Evolutionary conservation across 768 basidiomycete species (phyloP).

Genomic region (Filobasidium wieringae): DNA sequence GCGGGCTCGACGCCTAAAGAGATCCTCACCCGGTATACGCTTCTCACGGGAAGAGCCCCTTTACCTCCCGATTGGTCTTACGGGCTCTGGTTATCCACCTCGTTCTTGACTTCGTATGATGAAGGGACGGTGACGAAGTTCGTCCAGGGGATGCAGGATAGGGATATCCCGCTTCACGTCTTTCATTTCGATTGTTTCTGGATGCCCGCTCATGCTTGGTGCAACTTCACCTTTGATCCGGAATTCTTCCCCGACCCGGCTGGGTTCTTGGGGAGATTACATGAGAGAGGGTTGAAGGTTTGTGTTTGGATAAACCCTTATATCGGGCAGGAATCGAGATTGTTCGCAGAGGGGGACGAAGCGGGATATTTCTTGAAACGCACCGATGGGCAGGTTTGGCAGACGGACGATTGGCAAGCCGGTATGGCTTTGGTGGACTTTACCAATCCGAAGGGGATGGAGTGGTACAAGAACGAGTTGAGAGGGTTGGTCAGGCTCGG

Average conservation of each 20-base stretch:
- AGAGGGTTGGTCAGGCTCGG: conserved; percentile 5
- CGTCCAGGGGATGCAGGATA: conserved; percentile 1
- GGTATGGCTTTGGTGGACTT: conserved; percentile 8
- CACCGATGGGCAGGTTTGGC: neutral
- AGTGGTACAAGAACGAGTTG: conserved; percentile 10
- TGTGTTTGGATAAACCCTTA: conserved; percentile 16
- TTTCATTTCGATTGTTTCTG: conserved; percentile 15
- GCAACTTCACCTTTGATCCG: conserved; percentile 14
- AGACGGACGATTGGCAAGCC: conserved; percentile 10
- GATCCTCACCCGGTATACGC: conserved; percentile 8
- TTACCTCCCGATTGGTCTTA: conserved; percentile 14
- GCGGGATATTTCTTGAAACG: conserved; percentile 11
- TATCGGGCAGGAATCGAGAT: conserved; percentile 8
- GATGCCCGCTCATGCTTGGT: conserved; percentile 14
- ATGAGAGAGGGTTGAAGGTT: conserved; percentile 7
- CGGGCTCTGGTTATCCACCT: conserved; percentile 12
- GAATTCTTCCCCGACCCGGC: conserved; percentile 8
- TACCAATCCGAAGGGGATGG: conserved; percentile 8
- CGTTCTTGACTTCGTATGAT: conserved; percentile 12
- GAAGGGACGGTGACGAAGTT: conserved; percentile 6
- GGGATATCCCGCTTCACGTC: conserved; percentile 11
- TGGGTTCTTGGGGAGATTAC: conserved; percentile 8
- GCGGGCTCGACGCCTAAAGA: conserved; percentile 10
- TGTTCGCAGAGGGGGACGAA: conserved; percentile 10
- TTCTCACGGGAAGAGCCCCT: conserved; percentile 12